These are phyloP conservation scores for Dioscorea alata DNA, from an alignment of 106 monocot species.

Conservation along the genomic window DNA sequence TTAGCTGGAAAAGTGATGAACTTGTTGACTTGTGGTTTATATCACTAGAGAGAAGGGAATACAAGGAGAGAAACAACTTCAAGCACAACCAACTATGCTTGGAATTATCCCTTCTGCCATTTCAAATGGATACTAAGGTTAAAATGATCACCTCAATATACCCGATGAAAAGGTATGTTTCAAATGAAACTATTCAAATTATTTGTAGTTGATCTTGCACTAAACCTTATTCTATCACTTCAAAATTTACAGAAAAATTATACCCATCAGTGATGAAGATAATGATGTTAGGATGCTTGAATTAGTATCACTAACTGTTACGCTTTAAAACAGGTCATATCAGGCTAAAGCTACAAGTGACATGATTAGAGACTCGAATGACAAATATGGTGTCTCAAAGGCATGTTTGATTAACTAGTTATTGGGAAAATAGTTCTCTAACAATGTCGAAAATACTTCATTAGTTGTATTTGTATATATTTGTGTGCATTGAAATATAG, in stretches of 20 bases:
- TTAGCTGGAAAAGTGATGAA: too few relatives aligned
- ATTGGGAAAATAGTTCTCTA: too few relatives aligned
- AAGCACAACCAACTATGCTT: constrained; percentile 76
- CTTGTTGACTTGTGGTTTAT: too few relatives aligned
- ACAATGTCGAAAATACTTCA: too few relatives aligned
- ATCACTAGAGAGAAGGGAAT: too few relatives aligned
- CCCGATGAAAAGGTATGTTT: constrained; percentile 54
- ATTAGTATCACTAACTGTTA: constrained; percentile 69
- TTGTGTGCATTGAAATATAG: too few relatives aligned
- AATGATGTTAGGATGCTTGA: constrained; percentile 93
- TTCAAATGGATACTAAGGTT: constrained; percentile 69
- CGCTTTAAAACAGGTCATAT: constrained; percentile 80
- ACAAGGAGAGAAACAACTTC: too few relatives aligned
- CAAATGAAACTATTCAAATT: too few relatives aligned
- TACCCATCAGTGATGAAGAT: constrained; percentile 93
- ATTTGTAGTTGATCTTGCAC: too few relatives aligned
- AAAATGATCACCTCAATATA: constrained; percentile 66
- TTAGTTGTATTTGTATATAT: too few relatives aligned
- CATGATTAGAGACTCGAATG: constrained; percentile 72
- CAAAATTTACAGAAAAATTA: constrained; percentile 36
- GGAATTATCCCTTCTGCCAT: constrained; percentile 76
- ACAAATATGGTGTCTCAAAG: constrained; percentile 87
- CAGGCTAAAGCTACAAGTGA: constrained; percentile 74
- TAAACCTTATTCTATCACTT: too few relatives aligned
- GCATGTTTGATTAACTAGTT: too few relatives aligned